Evolutionary conservation across 306 rosid species (phyloP), one percentile per base, ranked within the genome.

Genomic region (Trifolium dubium): DNA sequence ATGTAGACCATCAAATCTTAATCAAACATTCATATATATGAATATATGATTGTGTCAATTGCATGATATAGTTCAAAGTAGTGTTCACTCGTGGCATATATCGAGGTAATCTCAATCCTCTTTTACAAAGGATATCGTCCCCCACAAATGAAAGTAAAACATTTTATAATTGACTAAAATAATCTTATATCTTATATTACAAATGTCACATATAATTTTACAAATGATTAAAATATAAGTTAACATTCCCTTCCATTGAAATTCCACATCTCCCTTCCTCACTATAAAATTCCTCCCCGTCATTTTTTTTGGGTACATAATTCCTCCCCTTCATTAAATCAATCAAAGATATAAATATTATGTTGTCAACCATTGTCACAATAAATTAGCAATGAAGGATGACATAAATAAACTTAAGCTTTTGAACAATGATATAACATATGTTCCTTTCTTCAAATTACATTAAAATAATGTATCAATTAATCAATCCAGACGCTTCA

Each of bases 401-500:
- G 11, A 54, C 41, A 10, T 19, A 29, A 74, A 47, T 18, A 65
- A 70, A 3, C 63, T 64, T 39, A 72, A 40, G 67, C 53, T 30
- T 23, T 13, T 46, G 73, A 79, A 67, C 43, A 79, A 71, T 40
- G 49, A 46, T 30, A 66, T 35, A 23, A 23, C 65, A 70, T 34
- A 18, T 60, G 11, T 60, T 79, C 43, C 61, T 35, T 73, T 14
- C 15, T 64, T 72, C 63, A 28, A 69, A 58, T 40, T 55, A 34
- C 70, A 76, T 44, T 37, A 30, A 53, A 51, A 30, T 49, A 28
- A 23, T 23, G 23, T 23, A 23, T 23, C 23, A 23, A 23, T 23
- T 23, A 23, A 19, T 65, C 67, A 86, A 71, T 79, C 84, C 5
- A 95, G 86, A 41, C 98, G 93, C 14, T 71, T 85, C 28, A 95